phyloP scores from a whole-genome alignment of 2,329 filamentous ascomycete species.

The Colletotrichum zoysiae region DNA sequence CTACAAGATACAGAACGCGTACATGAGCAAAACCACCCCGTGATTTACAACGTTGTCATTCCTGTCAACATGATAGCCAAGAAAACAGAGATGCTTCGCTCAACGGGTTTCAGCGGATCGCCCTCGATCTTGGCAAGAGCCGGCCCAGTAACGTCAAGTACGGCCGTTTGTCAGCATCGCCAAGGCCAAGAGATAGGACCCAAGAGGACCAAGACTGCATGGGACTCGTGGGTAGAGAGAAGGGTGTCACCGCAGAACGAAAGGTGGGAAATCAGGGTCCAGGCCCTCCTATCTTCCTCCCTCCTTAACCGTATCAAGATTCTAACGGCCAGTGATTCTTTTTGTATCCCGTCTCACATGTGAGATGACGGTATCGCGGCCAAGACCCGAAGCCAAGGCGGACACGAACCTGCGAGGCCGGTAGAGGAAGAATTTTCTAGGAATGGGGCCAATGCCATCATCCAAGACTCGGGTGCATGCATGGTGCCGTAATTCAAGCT shows the following conservation, averaged over 20 bases:
- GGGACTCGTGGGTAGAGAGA: slow-evolving; percentile 23
- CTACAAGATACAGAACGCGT: too few relatives aligned
- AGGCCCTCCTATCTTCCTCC: background rate
- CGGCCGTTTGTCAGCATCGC: slow-evolving; percentile 22
- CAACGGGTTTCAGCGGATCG: slow-evolving; percentile 3
- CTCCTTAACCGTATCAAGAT: slow-evolving; percentile 15
- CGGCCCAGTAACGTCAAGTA: background rate
- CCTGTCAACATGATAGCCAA: background rate
- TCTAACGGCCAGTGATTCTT: background rate
- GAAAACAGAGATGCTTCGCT: background rate
- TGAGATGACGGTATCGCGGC: slow-evolving; percentile 30
- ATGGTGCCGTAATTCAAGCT: slow-evolving; percentile 37
- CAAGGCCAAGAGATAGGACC: slow-evolving; percentile 33
- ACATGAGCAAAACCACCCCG: too few relatives aligned
- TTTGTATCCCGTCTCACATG: background rate
- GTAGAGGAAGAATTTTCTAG: background rate
- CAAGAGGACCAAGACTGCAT: slow-evolving; percentile 22
- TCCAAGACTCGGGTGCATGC: slow-evolving; percentile 38
- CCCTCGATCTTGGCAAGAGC: slow-evolving; percentile 15
- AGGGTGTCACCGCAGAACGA: slow-evolving; percentile 28
- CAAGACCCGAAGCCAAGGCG: slow-evolving; percentile 8
- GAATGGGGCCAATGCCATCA: slow-evolving; percentile 31
- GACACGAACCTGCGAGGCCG: slow-evolving; percentile 10
- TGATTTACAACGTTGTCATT: too few relatives aligned
- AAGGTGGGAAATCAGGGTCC: slow-evolving; percentile 1